Evolutionary conservation across 768 basidiomycete genomes (phyloP).

Genomic region (Galerina sulciceps): DNA sequence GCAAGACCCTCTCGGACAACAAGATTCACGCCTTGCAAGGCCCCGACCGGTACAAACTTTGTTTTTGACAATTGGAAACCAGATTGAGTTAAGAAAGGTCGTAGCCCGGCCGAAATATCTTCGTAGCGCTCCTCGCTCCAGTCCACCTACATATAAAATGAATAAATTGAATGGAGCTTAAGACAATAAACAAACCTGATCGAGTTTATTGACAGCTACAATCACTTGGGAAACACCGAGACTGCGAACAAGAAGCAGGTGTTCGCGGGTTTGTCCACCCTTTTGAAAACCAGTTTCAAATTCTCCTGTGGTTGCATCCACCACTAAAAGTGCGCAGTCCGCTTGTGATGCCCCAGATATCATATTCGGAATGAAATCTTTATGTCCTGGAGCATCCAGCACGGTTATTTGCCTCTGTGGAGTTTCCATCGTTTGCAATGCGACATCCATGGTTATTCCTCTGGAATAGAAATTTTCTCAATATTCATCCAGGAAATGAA

Average conservation of each 20-base stretch:
- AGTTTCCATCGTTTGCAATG: slow-evolving; percentile 78
- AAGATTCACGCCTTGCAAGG: slow-evolving; percentile 89
- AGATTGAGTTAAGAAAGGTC: slow-evolving; percentile 83
- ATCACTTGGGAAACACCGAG: slow-evolving; percentile 91
- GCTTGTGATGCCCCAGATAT: slow-evolving; percentile 98
- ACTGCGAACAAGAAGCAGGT: slow-evolving; percentile 88
- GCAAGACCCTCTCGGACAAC: slow-evolving; percentile 52
- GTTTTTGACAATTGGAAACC: slow-evolving; percentile 85
- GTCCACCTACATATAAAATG: slow-evolving; percentile 60
- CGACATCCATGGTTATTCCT: slow-evolving; percentile 98
- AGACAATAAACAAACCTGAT: slow-evolving; percentile 58
- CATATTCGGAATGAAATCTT: slow-evolving; percentile 99
- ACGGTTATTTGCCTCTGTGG: slow-evolving; percentile 82
- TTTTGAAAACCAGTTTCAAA: slow-evolving; percentile 96
- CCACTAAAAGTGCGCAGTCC: slow-evolving; percentile 91
- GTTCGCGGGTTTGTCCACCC: slow-evolving; percentile 95
- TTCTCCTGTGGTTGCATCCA: slow-evolving; percentile 88
- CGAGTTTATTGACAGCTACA: slow-evolving; percentile 94
- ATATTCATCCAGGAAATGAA: neutral
- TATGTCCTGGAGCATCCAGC: slow-evolving; percentile 97
- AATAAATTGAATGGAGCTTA: neutral
- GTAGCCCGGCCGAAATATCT: slow-evolving; percentile 75
- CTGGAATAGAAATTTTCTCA: slow-evolving; percentile 41
- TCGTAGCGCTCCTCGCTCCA: slow-evolving; percentile 87
- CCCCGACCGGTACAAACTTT: slow-evolving; percentile 86